Evolutionary conservation across 768 basidiomycete species (phyloP), one percentile per base, ranked within the genome.

Genomic region (Boletus sensibilis): DNA sequence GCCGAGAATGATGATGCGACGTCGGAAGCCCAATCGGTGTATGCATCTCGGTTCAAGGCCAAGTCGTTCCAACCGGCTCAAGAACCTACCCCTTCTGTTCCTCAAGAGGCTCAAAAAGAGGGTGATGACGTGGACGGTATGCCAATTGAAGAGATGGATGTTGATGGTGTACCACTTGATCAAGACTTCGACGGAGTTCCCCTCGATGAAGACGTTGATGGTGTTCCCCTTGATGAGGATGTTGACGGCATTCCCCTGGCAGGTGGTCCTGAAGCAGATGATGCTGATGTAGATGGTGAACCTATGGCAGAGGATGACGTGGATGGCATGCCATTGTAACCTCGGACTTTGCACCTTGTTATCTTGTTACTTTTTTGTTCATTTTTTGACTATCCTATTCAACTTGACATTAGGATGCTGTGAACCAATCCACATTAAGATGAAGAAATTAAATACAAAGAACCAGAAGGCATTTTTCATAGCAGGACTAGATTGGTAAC

Each of bases 61-160:
- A 88, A 84, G 64, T 79, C 87, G 14, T 93, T 93, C 76, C 84
- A 86, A 64, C 85, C 85, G 13, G 88, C 90, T 1, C 79, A 79
- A 20, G 77, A 75, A 46, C 67, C 68, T 31, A 52, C 62, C 11
- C 47, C 66, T n/a, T 60, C 70, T 41, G 61, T 63, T 35, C 46
- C 59, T 27, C 53, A 51, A 33, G 73, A 63, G 35, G 60, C 51
- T 13, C 75, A 74, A 16, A 79, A 76, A 47, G 76, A 72, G 57
- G 76, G 76, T 38, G 78, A 78, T 46, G 79, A 82, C 56, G 66
- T 82, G 29, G 84, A 84, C 47, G 86, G 84, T 13, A 75, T 77
- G 57, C 77, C 80, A 3, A 69, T 79, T 34, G 76, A 82, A 60
- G 71, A 78, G 42, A 68, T 82, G 57, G 83, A 79, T 54, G 68